Conservation (phyloP, 1,139 yeast genomes). For the Candida sp. region DNA sequence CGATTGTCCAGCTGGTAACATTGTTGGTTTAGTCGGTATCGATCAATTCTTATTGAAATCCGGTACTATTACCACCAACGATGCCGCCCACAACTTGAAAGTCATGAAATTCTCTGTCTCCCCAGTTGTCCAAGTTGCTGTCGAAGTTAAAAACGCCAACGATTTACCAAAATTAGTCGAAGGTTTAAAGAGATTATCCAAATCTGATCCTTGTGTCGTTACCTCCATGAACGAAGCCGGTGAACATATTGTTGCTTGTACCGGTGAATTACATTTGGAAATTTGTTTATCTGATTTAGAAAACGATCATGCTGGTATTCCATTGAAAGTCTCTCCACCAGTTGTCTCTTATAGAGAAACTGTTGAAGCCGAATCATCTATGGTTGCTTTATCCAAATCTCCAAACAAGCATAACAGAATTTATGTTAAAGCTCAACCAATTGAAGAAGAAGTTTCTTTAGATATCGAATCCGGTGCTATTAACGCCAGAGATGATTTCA, state of each 20-base stretch:
- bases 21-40: constrained; percentile 99
- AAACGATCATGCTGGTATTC: constrained; percentile 99
- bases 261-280: constrained; percentile 99
- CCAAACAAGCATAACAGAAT: constrained; percentile 99
- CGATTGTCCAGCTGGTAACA: constrained; percentile 99
- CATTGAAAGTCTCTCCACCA: constrained; percentile 97
- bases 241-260: constrained; percentile 99
- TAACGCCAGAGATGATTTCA: constrained; percentile 97
- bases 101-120: constrained; percentile 99
- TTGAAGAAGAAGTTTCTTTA: constrained; percentile 86
- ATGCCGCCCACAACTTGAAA: constrained; percentile 98
- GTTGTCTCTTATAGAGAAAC: constrained; percentile 99
- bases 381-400: constrained; percentile 97
- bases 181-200: constrained; percentile 99
- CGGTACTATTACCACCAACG: constrained; percentile 98
- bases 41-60: constrained; percentile 99
- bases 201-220: constrained; percentile 99
- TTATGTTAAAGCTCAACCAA: constrained; percentile 96
- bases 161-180: constrained; percentile 99
- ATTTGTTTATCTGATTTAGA: constrained; percentile 95
- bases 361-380: constrained; percentile 89
- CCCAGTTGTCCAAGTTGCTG: constrained; percentile 99
- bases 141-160: constrained; percentile 99
- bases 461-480: constrained; percentile 94
- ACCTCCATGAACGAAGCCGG: constrained; percentile 88